phyloP scores from a whole-genome alignment of 202 grass and related monocot genomes.

The Bolboschoenoplectus hybrid region DNA sequence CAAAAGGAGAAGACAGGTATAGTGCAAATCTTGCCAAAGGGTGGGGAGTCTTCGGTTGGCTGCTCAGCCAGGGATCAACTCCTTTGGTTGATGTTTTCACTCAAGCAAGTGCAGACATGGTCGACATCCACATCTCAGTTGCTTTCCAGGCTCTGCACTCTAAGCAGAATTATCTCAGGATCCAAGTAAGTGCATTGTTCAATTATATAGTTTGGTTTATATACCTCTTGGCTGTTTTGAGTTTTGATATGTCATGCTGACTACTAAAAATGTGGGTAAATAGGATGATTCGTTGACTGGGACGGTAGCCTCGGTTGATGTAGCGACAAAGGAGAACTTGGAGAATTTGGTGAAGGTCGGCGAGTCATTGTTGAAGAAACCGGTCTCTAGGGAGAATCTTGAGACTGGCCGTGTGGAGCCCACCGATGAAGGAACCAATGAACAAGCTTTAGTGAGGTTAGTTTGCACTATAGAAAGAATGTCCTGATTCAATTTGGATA shows the following conservation, averaged over 20 bases:
- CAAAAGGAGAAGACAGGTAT: conserved; percentile 62
- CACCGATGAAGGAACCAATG: conserved; percentile 56
- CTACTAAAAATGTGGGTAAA: conserved; percentile 10
- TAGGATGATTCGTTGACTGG: conserved; percentile 73
- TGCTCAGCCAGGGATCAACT: conserved; percentile 62
- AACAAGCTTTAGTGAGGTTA: conserved; percentile 70
- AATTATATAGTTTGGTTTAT: conserved; percentile 12
- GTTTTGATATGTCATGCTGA: not conserved
- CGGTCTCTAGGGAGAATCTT: conserved; percentile 64
- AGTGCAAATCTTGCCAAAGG: conserved; percentile 55
- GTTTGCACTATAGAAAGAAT: not conserved
- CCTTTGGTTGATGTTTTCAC: conserved; percentile 83
- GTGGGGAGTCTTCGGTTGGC: conserved; percentile 84
- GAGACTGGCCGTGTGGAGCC: conserved; percentile 61
- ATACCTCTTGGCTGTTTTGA: not conserved
- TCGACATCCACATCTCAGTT: conserved; percentile 68
- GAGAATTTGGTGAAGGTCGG: conserved; percentile 57
- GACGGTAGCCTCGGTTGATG: conserved; percentile 55
- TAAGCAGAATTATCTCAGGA: conserved; percentile 76
- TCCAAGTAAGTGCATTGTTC: conserved; percentile 56
- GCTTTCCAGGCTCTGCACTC: conserved; percentile 73
- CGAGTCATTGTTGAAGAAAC: conserved; percentile 59
- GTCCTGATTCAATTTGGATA: not conserved
- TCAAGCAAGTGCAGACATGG: conserved; percentile 68
- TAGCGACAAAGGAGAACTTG: conserved; percentile 75